A percentile compares a stretch with the other conserved stretches of the same genome.
These are phyloP conservation scores for Mycena rosella DNA, from an alignment of 768 basidiomycete species.

Conservation along the genomic window DNA sequence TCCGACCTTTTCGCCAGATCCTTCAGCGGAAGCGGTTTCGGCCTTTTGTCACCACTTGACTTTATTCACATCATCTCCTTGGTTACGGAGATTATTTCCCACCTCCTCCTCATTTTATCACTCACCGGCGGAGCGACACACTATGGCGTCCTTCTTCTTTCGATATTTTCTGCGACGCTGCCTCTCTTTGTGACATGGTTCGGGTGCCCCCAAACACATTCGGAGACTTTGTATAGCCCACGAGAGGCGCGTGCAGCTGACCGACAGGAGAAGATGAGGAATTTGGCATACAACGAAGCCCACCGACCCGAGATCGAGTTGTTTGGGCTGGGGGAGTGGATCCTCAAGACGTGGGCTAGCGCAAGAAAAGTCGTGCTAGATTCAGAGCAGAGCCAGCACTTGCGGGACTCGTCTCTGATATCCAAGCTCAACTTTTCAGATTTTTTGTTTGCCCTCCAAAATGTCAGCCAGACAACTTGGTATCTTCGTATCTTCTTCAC, in stretches of 20 bases:
- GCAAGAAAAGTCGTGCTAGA: constrained; percentile 72
- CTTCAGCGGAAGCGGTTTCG: constrained; percentile 82
- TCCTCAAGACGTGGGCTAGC: constrained; percentile 80
- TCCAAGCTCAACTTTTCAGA: constrained; percentile 74
- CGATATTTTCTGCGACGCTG: constrained; percentile 70
- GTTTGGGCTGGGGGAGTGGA: constrained; percentile 90
- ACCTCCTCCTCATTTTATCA: constrained; percentile 75
- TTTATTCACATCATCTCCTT: constrained; percentile 81
- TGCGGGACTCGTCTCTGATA: constrained; percentile 61
- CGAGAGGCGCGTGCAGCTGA: constrained; percentile 75
- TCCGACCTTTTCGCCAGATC: constrained; percentile 89
- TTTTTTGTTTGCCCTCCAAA: constrained; percentile 74
- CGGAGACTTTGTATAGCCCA: constrained; percentile 60
- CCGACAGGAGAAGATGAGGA: constrained; percentile 81
- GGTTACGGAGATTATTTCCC: constrained; percentile 77
- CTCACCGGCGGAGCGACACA: constrained; percentile 71
- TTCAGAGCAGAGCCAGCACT: constrained; percentile 61
- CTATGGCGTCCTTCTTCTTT: constrained; percentile 68
- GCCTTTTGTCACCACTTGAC: constrained; percentile 84
- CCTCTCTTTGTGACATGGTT: constrained; percentile 71
- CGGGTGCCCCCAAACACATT: constrained; percentile 53
- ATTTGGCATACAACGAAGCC: constrained; percentile 77
- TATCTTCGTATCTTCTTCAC: constrained; percentile 39
- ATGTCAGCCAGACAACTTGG: constrained; percentile 74
- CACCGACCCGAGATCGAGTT: constrained; percentile 87